Evolutionary conservation across 129 eudicot genomes (phyloP).

Genomic region (Solidago caesia): DNA sequence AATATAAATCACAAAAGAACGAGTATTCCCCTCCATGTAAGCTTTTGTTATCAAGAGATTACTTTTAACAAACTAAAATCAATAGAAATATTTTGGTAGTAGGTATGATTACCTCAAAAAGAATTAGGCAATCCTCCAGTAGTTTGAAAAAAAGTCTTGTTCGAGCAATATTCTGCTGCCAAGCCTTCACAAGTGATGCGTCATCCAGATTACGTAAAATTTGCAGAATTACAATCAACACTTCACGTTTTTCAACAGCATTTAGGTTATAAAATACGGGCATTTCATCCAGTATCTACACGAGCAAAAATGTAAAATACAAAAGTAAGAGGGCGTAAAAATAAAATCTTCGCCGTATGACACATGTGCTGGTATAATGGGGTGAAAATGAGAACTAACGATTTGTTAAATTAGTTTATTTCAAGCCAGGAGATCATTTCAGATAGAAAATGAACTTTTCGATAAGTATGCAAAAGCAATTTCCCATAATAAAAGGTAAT

Average conservation of each 20-base stretch:
- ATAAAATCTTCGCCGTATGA: constrained; percentile 13
- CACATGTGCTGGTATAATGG: background rate
- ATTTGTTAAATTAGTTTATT: background rate
- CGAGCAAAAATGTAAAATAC: background rate
- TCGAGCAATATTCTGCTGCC: constrained; percentile 97
- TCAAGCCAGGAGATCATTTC: background rate
- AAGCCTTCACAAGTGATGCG: constrained; percentile 83
- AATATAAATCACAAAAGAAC: background rate
- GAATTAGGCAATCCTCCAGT: constrained; percentile 83
- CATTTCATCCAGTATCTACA: constrained; percentile 98
- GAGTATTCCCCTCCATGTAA: background rate
- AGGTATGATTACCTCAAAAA: constrained; percentile 68
- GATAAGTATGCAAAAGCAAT: constrained; percentile 12
- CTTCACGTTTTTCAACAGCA: constrained; percentile 93
- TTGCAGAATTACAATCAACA: constrained; percentile 83
- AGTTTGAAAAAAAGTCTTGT: constrained; percentile 92
- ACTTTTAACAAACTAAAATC: constrained; percentile 5
- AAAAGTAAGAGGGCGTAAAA: constrained; percentile 12
- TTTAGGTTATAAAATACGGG: constrained; percentile 95
- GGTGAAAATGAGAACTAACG: constrained; percentile 6
- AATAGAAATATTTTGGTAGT: background rate
- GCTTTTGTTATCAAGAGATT: constrained; percentile 1
- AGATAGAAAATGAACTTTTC: background rate
- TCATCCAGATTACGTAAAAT: constrained; percentile 94
- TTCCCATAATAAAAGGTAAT: constrained; percentile 16